phyloP scores from a whole-genome alignment of 352 stramenopile species.

The Globisporangium apiculatum region DNA sequence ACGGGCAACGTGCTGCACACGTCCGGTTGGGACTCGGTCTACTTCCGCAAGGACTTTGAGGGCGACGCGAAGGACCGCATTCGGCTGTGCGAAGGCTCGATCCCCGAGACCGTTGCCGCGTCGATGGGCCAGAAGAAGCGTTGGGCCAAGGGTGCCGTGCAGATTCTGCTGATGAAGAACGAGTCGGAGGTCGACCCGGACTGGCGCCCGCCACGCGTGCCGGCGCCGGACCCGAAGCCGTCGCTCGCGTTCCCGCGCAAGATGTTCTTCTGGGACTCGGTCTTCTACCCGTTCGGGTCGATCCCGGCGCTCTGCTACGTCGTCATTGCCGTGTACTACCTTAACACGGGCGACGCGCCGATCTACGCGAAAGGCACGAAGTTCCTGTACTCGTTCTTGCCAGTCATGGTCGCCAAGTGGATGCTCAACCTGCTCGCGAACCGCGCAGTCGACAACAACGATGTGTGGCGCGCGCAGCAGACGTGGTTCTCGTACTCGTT shows the following conservation, averaged over 20 bases:
- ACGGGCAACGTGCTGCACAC: conserved; percentile 83
- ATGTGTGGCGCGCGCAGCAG: conserved; percentile 86
- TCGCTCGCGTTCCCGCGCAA: conserved; percentile 76
- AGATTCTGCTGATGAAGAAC: conserved; percentile 88
- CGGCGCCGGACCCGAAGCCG: conserved; percentile 77
- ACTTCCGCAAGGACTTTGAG: conserved; percentile 90
- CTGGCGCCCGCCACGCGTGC: conserved; percentile 76
- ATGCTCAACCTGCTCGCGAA: conserved; percentile 82
- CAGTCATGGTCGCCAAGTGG: conserved; percentile 71
- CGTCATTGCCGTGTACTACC: conserved; percentile 79
- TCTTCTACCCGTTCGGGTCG: conserved; percentile 86
- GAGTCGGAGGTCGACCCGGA: conserved; percentile 85
- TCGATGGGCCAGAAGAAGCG: conserved; percentile 84
- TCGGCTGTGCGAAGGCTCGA: conserved; percentile 72
- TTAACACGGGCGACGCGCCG: conserved; percentile 76
- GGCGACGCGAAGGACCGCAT: conserved; percentile 82
- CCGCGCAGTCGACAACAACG: conserved; percentile 84
- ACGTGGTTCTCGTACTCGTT: conserved; percentile 90
- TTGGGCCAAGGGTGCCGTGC: conserved; percentile 85
- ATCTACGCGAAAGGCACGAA: conserved; percentile 78
- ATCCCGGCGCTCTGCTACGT: conserved; percentile 84
- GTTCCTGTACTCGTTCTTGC: conserved; percentile 87
- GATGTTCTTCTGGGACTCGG: conserved; percentile 89
- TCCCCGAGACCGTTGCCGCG: conserved; percentile 79
- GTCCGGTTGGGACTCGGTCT: conserved; percentile 80